Conservation (phyloP, 176 grass and related monocot genomes). For the Stipa capillata region DNA sequence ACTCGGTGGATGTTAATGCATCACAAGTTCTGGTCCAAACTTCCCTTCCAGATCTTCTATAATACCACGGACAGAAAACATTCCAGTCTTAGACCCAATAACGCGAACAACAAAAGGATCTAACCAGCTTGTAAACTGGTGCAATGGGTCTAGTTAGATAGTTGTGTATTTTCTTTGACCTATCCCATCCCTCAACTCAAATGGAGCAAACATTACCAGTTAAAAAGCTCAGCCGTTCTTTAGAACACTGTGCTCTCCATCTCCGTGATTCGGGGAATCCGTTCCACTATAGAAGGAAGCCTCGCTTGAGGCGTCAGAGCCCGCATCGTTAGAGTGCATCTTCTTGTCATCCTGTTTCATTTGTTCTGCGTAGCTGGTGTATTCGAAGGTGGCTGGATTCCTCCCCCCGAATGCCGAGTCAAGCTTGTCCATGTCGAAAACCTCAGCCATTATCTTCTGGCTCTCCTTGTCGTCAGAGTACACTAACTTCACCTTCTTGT, state of each 20-base stretch:
- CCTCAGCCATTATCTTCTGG: slow-evolving; percentile 75
- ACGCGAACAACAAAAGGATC: background rate
- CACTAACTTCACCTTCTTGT: slow-evolving; percentile 80
- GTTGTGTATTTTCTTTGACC: background rate
- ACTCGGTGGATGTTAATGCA: background rate
- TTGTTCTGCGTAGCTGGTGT: slow-evolving; percentile 42
- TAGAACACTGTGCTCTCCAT: background rate
- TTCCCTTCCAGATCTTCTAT: background rate
- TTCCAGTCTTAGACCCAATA: background rate
- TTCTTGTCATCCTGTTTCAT: slow-evolving; percentile 66
- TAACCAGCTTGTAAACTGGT: slow-evolving; percentile 6
- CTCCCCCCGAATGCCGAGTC: slow-evolving; percentile 56
- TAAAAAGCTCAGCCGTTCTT: background rate
- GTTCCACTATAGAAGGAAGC: slow-evolving; percentile 52
- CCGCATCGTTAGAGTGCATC: slow-evolving; percentile 27
- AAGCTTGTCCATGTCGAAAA: slow-evolving; percentile 63
- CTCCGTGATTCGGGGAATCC: slow-evolving; percentile 21
- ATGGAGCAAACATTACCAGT: background rate
- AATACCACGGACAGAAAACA: background rate
- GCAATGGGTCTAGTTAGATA: background rate
- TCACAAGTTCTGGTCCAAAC: slow-evolving; percentile 4
- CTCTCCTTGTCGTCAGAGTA: slow-evolving; percentile 61
- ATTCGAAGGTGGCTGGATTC: slow-evolving; percentile 50
- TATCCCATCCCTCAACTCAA: background rate
- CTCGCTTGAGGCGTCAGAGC: slow-evolving; percentile 45